phyloP scores from a whole-genome alignment of 1,139 yeast species.

The Pichia sp. region DNA sequence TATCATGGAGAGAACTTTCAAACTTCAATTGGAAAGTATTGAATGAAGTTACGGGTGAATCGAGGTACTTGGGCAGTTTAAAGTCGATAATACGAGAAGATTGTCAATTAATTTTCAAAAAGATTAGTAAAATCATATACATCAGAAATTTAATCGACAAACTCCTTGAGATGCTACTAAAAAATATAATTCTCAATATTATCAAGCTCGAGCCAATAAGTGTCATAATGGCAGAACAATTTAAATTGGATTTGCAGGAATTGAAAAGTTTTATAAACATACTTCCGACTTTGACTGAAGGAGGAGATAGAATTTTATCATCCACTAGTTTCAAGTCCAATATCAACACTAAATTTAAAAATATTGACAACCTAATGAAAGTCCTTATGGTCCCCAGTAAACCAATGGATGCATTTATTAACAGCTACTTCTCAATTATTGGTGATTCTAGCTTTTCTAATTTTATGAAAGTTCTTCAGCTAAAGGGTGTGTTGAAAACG shows the following conservation, averaged over 20 bases:
- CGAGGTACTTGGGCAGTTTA: slow-evolving; percentile 62
- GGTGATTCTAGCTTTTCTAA: slow-evolving; percentile 63
- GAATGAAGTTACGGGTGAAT: slow-evolving; percentile 62
- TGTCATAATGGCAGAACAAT: slow-evolving; percentile 74
- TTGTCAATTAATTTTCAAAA: slow-evolving; percentile 49
- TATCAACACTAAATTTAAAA: slow-evolving; percentile 46
- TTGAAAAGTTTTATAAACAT: slow-evolving; percentile 53
- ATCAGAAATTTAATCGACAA: slow-evolving; percentile 72
- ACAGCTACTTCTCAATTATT: slow-evolving; percentile 60
- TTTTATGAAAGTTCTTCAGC: slow-evolving; percentile 57
- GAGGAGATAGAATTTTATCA: slow-evolving; percentile 24
- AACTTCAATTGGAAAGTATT: slow-evolving; percentile 73
- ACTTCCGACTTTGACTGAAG: slow-evolving; percentile 44
- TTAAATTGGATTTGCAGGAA: slow-evolving; percentile 64
- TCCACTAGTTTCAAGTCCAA: slow-evolving; percentile 45
- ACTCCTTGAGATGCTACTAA: slow-evolving; percentile 60
- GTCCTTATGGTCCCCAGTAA: slow-evolving; percentile 58
- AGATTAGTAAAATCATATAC: slow-evolving; percentile 67
- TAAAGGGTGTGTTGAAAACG: slow-evolving; percentile 49
- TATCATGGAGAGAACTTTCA: slow-evolving; percentile 81
- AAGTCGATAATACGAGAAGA: slow-evolving; percentile 45
- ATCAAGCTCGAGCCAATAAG: slow-evolving; percentile 60
- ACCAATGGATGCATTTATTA: slow-evolving; percentile 65
- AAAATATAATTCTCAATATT: slow-evolving; percentile 55
- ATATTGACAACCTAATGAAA: slow-evolving; percentile 61